These are phyloP conservation scores for Pythium dissotocum DNA, from an alignment of 352 stramenopile genomes.

Conservation along the genomic window DNA sequence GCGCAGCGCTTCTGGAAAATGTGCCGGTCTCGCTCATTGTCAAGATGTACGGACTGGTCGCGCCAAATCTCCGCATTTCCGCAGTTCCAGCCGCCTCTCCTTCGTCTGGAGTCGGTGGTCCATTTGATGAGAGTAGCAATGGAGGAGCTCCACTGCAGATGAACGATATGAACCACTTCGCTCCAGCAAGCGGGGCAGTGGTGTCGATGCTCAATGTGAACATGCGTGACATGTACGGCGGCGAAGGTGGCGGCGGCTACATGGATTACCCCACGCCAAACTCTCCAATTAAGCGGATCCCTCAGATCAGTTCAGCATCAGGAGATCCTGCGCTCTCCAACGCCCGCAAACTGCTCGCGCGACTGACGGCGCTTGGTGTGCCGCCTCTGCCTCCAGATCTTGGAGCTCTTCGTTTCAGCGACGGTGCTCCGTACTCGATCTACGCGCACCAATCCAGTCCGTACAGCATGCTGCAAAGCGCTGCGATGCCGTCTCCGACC, in stretches of 20 bases:
- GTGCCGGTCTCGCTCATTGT: constrained; percentile 74
- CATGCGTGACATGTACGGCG: constrained; percentile 77
- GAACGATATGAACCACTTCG: constrained; percentile 69
- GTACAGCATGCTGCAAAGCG: constrained; percentile 43
- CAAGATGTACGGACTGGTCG: constrained; percentile 83
- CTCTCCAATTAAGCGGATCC: constrained; percentile 64
- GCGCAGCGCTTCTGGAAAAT: constrained; percentile 58
- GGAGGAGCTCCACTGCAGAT: constrained; percentile 26
- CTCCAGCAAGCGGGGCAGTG: constrained; percentile 41
- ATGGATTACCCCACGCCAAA: constrained; percentile 54
- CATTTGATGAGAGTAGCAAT: constrained; percentile 28
- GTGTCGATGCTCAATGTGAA: constrained; percentile 83
- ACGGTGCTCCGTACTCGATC: constrained; percentile 76
- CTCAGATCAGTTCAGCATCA: constrained; percentile 49
- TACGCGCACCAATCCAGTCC: constrained; percentile 73
- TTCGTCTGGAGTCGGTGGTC: constrained; percentile 4
- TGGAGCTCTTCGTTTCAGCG: constrained; percentile 70
- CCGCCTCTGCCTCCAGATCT: constrained; percentile 92
- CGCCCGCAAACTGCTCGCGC: constrained; percentile 84
- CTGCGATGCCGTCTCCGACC: constrained; percentile 1
- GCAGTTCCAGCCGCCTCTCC: constrained; percentile 41
- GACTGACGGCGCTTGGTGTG: constrained; percentile 91
- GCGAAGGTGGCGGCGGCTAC: constrained; percentile 57
- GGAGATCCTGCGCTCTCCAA: constrained; percentile 82
- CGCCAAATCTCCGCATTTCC: constrained; percentile 61